phyloP scores from a whole-genome alignment of 2,329 filamentous ascomycete species.

The Aspergillus pseudonomiae region DNA sequence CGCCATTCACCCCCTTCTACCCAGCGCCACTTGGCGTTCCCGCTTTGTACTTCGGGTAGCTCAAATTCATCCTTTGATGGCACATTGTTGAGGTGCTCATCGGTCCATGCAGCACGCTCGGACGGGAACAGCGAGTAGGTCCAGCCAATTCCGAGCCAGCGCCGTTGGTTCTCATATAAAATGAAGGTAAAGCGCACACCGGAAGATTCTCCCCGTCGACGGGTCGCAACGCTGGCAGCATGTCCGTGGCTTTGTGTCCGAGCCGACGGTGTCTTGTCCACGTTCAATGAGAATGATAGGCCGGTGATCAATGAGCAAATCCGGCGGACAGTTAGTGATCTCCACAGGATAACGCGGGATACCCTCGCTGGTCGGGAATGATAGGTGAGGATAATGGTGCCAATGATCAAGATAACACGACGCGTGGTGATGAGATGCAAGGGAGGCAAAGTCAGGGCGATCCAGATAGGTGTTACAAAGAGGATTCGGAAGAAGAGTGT shows the following conservation, averaged over 20 bases:
- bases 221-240: slow-evolving; percentile 51
- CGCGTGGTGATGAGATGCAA: slow-evolving; percentile 83
- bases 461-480: slow-evolving; percentile 86
- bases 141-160: slow-evolving; percentile 95
- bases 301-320: slow-evolving; percentile 76
- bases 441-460: slow-evolving; percentile 78
- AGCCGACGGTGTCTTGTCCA: slow-evolving; percentile 23
- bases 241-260: slow-evolving; percentile 49
- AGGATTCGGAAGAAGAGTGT: slow-evolving; percentile 87
- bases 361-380: slow-evolving; percentile 86
- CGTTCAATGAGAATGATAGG: slow-evolving; percentile 62
- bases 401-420: slow-evolving; percentile 79
- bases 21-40: slow-evolving; percentile 74
- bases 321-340: slow-evolving; percentile 73
- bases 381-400: slow-evolving; percentile 86
- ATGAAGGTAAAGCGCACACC: slow-evolving; percentile 96
- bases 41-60: slow-evolving; percentile 67
- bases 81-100: slow-evolving; percentile 86
- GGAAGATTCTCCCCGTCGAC: slow-evolving; percentile 56
- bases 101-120: slow-evolving; percentile 89
- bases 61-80: slow-evolving; percentile 73
- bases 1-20: slow-evolving; percentile 83
- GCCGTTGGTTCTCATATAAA: slow-evolving; percentile 91
- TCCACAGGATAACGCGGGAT: slow-evolving; percentile 85
- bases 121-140: slow-evolving; percentile 88